Base-by-base conservation (phyloP, 2,329 filamentous ascomycete species). In the Cryphonectria radicalis region DNA sequence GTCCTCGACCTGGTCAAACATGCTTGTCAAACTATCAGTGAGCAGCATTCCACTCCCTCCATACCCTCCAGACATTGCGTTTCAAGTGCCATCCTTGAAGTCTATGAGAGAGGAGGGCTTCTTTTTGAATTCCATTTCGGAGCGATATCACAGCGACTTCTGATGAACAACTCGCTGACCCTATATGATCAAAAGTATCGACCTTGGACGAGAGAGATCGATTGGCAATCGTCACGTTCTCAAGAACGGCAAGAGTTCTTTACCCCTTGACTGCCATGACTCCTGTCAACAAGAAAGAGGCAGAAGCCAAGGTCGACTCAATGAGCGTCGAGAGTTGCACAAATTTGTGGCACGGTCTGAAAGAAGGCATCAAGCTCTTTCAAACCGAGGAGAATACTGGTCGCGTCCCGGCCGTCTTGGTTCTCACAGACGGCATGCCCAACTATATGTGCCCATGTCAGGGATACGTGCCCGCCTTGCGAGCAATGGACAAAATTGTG, bases 1-100 rank as follows among this genome's bases (percentile, higher is more conserved):
- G 82, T 90, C 1, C 77, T 91, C 32, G 89, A 91, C 74, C 81
- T 91, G 32, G 85, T 85, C 59, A 90, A 90, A 75, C 88, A 91
- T 74, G 87, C 88, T 0, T 85, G 87, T 1, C 81, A 82, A 8
- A 89, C 88, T 10, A 89, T 91, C 25, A 25, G 62, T 64, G 42
- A 40, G 62, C 8, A 32, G 2, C 11, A 28, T 28, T 5, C 4
- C 53, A 7, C 3, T 37, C 32, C 32, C 28, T 62, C 57, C 14
- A 32, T 32, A 32, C 17, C 10, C 57, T n/a, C 14, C 4, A 62
- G 32, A 62, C 14, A 37, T 25, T 55, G 10, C 22, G 11, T 0
- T 53, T n/a, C 22, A n/a, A n/a, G 8, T 3, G n/a, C 10, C 3
- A n/a, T 22, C 46, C 22, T 5, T n/a, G 19, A 32, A 32, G 32